Conservation (phyloP, 306 rosid species). For the Dicorynia guianensis region DNA sequence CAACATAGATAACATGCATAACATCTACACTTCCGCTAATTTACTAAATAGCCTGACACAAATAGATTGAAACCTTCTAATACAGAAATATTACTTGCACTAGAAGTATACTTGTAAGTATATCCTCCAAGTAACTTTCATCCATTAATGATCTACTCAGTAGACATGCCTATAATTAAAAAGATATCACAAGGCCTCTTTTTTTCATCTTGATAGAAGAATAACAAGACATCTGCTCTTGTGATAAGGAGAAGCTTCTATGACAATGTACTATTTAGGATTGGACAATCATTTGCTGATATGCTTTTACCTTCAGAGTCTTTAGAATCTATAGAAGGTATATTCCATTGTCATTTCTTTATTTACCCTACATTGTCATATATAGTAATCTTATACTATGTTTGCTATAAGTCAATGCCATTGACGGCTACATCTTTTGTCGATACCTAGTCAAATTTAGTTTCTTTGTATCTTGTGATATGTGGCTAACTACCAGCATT, state of each 20-base stretch:
- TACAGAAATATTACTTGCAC: too few relatives aligned
- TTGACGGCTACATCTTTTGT: not conserved
- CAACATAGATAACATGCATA: not conserved
- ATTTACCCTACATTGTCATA: not conserved
- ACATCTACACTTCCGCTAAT: not conserved
- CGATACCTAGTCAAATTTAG: not conserved
- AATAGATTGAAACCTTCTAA: not conserved
- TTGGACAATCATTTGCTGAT: not conserved
- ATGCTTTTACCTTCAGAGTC: not conserved
- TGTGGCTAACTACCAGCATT: not conserved
- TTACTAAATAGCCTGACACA: not conserved
- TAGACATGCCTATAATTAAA: not conserved
- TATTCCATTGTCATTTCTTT: constrained; percentile 5
- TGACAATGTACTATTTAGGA: not conserved
- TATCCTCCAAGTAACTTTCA: not conserved
- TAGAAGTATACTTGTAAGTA: not conserved
- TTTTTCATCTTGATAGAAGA: not conserved
- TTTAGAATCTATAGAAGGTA: not conserved
- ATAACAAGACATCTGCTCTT: not conserved
- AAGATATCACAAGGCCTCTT: not conserved
- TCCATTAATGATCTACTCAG: not conserved
- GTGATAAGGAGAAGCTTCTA: constrained; percentile 1
- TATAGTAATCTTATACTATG: not conserved
- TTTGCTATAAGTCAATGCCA: not conserved
- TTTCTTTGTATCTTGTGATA: not conserved